These are phyloP conservation scores for Rhodotorula sp. DNA, from an alignment of 1,284 basidiomycete species.

Conservation along the genomic window DNA sequence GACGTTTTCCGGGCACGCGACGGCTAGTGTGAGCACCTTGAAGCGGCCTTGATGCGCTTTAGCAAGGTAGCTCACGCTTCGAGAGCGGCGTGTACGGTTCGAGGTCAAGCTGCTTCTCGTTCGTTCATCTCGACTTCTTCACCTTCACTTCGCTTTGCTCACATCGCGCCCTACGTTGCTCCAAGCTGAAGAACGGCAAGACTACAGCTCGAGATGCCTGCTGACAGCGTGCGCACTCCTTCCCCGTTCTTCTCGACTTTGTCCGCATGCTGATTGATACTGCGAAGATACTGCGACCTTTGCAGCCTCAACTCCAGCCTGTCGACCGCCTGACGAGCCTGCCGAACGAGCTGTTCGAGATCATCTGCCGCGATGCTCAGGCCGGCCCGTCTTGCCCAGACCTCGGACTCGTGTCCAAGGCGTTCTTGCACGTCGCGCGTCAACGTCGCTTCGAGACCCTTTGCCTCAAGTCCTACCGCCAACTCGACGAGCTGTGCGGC, in stretches of 20 bases:
- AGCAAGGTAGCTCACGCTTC: too few relatives aligned
- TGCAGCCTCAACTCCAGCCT: not conserved
- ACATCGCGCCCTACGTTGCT: not conserved
- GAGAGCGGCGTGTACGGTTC: too few relatives aligned
- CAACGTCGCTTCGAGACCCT: not conserved
- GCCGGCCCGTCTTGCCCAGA: not conserved
- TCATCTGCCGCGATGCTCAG: not conserved
- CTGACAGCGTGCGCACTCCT: not conserved
- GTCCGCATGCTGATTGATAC: not conserved
- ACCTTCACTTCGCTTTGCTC: not conserved
- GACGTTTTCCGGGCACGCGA: too few relatives aligned
- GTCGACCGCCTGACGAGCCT: conserved; percentile 1
- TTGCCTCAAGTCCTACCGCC: not conserved
- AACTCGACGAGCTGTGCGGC: not conserved
- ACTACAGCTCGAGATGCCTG: not conserved
- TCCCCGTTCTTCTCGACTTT: not conserved
- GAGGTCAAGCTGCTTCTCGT: too few relatives aligned
- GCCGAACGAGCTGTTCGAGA: not conserved
- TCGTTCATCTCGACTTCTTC: too few relatives aligned
- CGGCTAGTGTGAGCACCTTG: too few relatives aligned
- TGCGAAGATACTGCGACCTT: not conserved
- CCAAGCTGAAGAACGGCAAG: not conserved
- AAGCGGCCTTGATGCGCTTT: too few relatives aligned
- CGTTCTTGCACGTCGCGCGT: not conserved
- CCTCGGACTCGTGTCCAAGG: not conserved